Percentiles rank a stretch among this genome's conserved stretches.
Evolutionary conservation across 768 basidiomycete species (phyloP).

Genomic region (Tylopilus subfusipes): DNA sequence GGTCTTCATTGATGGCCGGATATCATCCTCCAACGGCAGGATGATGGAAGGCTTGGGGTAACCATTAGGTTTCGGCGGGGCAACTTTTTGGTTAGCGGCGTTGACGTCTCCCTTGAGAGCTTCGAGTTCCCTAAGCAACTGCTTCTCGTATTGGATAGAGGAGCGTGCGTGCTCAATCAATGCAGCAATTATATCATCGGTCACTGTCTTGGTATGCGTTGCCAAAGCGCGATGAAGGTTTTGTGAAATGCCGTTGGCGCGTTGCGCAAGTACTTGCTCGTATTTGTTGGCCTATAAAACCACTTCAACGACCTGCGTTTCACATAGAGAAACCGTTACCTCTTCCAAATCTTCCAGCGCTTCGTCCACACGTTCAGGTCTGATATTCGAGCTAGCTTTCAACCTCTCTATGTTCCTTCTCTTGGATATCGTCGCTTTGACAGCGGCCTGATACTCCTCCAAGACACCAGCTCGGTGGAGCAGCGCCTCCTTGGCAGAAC

Average conservation of each 20-base stretch:
- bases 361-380: conserved; percentile 82
- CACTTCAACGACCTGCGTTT: conserved; percentile 8
- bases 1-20: conserved; percentile 27
- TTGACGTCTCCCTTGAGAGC: conserved; percentile 73
- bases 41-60: conserved; percentile 60
- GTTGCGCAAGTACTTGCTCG: conserved; percentile 76
- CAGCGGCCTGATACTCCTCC: conserved; percentile 92
- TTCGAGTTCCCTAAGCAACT: conserved; percentile 84
- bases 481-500: conserved; percentile 92
- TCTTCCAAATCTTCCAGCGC: conserved; percentile 92
- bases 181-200: conserved; percentile 87
- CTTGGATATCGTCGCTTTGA: conserved; percentile 91
- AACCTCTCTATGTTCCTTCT: conserved; percentile 86
- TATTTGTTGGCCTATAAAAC: conserved; percentile 76
- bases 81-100: conserved; percentile 59
- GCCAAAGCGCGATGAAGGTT: conserved; percentile 87
- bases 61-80: conserved; percentile 44
- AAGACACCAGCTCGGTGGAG: conserved; percentile 85
- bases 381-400: conserved; percentile 82
- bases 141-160: conserved; percentile 87
- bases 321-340: conserved; percentile 40
- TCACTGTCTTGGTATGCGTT: conserved; percentile 79
- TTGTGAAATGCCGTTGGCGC: conserved; percentile 91
- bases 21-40: conserved; percentile 62
- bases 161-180: conserved; percentile 92